Evolutionary conservation across 495 filamentous ascomycete genomes (phyloP), one percentile per base, ranked within the genome.

Genomic region (Rostrohypoxylon terebratum): DNA sequence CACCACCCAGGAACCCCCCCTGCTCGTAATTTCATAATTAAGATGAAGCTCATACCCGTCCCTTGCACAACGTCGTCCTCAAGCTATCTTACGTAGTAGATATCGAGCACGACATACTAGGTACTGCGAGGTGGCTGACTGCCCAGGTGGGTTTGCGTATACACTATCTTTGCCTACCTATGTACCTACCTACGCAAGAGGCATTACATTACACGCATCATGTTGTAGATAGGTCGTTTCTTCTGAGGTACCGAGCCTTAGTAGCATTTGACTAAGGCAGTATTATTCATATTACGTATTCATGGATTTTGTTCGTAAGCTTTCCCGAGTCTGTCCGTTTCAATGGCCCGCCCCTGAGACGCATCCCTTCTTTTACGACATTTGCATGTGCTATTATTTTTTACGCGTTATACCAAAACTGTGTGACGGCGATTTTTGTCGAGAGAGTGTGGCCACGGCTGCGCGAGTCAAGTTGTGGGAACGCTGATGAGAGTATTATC

Each of bases 21-120:
- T 74, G 71, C 28, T 36, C 62, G 71, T 40, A 74, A 74, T 74
- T 68, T 74, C 44, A 67, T 67, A 69, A 54, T 74, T 53, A 74
- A 74, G 66, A 74, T 74, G 71, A 74, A 74, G 54, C 63, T 69
- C 71, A 74, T 66, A 74, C 66, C 62, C 61, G 48, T 69, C 71
- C 71, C 71, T 73, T 69, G 66, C 65, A 74, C 71, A 59, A 59
- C 62, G 71, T 69, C 66, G 66, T 63, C 63, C 62, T 59, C 25
- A 36, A 57, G 58, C 42, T 23, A 63, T 59, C 71, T 50, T 9
- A n/a, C n/a, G n/a, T n/a, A n/a, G n/a, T n/a, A 53, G 33, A 21
- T 61, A 33, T 70, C 57, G 34, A 59, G 71, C 71, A 74, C 71
- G 71, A 74, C 71, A 70, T 67, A 40, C 67, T 58, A n/a, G n/a